Conservation (phyloP, 139 green algal genomes). For the Closterium sp. region DNA sequence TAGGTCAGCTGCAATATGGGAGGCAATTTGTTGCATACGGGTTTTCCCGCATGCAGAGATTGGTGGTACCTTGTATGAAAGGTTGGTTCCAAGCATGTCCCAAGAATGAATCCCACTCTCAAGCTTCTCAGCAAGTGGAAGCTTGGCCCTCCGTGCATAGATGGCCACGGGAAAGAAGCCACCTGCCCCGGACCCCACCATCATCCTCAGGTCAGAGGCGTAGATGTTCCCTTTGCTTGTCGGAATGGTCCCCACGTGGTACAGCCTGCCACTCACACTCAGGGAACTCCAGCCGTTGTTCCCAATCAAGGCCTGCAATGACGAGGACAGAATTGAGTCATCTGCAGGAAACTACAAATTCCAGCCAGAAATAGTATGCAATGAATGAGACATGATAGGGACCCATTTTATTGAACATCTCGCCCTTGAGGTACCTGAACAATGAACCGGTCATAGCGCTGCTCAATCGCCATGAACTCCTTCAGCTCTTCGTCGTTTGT, state of each 20-base stretch:
- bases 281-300: slow-evolving; percentile 45
- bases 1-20: neutral
- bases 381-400: neutral
- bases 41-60: neutral
- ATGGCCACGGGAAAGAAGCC: slow-evolving; percentile 47
- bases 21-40: neutral
- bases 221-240: slow-evolving; percentile 46
- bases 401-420: neutral
- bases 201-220: slow-evolving; percentile 37
- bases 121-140: slow-evolving; percentile 37
- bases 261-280: slow-evolving; percentile 27
- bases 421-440: slow-evolving; percentile 28
- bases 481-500: slow-evolving; percentile 43
- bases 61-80: slow-evolving; percentile 31
- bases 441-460: slow-evolving; percentile 47
- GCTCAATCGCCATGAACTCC: slow-evolving; percentile 46
- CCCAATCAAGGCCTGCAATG: slow-evolving; percentile 35
- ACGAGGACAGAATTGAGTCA: neutral
- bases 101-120: slow-evolving; percentile 32
- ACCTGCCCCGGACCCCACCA: slow-evolving; percentile 28
- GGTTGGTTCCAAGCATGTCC: slow-evolving; percentile 50
- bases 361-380: neutral
- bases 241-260: slow-evolving; percentile 47
- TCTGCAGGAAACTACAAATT: neutral
- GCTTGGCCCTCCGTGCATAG: slow-evolving; percentile 34